phyloP scores from a whole-genome alignment of 768 basidiomycete species.

The Lyophyllum atratum region DNA sequence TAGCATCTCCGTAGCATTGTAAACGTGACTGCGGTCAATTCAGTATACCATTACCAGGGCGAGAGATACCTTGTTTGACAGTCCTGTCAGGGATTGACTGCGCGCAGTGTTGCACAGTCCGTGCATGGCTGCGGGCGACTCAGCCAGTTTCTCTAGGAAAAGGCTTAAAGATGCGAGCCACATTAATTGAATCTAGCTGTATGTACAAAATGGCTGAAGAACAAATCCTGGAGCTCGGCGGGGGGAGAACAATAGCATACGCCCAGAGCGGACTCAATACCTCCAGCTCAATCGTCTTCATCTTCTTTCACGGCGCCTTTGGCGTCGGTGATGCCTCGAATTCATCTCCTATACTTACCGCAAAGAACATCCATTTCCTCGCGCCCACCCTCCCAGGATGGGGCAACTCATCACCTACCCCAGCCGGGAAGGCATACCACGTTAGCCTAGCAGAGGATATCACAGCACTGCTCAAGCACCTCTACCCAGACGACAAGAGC shows the following conservation, averaged over 20 bases:
- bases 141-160: neutral
- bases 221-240: neutral
- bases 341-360: constrained; percentile 7
- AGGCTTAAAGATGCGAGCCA: neutral
- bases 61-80: neutral
- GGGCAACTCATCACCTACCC: constrained; percentile 40
- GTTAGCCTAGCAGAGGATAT: constrained; percentile 36
- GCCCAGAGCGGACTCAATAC: constrained; percentile 33
- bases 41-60: neutral
- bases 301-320: constrained; percentile 43
- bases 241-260: constrained; percentile 38
- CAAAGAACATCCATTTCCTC: constrained; percentile 28
- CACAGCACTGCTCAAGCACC: constrained; percentile 37
- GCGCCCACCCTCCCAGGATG: constrained; percentile 48
- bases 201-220: neutral
- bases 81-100: too few species aligned
- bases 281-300: constrained; percentile 34
- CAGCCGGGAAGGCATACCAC: constrained; percentile 28
- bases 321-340: constrained; percentile 30
- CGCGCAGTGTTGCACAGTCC: neutral
- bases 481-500: constrained; percentile 34
- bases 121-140: neutral
- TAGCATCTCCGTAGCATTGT: neutral
- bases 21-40: neutral
- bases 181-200: neutral